Conservation (phyloP, 768 basidiomycete species). For the Suillus variegatus region DNA sequence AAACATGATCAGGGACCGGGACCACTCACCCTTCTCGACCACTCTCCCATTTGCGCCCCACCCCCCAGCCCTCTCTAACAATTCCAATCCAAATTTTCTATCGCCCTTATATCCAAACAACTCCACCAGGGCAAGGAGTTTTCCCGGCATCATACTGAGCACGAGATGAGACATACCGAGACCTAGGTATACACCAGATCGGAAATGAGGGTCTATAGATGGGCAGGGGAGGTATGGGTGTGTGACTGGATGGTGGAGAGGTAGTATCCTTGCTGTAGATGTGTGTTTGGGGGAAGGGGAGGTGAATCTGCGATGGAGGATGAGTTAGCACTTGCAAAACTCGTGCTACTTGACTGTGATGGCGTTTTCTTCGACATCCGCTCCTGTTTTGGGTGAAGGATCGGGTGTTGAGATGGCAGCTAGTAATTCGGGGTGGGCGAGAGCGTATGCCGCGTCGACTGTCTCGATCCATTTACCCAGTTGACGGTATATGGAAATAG, state of each 20-base stretch:
- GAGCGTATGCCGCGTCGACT: slow-evolving; percentile 53
- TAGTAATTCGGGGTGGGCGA: slow-evolving; percentile 32
- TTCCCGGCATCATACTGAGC: slow-evolving; percentile 80
- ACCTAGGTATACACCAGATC: slow-evolving; percentile 89
- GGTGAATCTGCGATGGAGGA: background rate
- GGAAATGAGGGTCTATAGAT: slow-evolving; percentile 81
- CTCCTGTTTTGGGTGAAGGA: too few relatives aligned
- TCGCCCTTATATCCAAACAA: slow-evolving; percentile 92
- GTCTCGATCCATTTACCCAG: slow-evolving; percentile 77
- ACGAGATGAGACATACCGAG: slow-evolving; percentile 85
- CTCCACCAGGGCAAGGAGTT: slow-evolving; percentile 79
- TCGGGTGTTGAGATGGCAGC: background rate
- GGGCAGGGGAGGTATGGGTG: slow-evolving; percentile 49
- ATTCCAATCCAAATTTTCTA: slow-evolving; percentile 61
- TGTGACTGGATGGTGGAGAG: background rate
- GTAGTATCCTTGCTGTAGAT: too few relatives aligned
- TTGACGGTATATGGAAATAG: slow-evolving; percentile 78
- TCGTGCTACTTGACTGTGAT: background rate
- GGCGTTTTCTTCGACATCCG: background rate
- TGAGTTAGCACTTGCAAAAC: background rate
- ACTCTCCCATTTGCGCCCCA: slow-evolving; percentile 53
- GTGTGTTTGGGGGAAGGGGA: slow-evolving; percentile 1
- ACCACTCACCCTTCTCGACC: slow-evolving; percentile 46
- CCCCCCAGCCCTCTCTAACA: slow-evolving; percentile 66
- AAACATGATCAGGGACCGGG: background rate